phyloP scores from a whole-genome alignment of 2,329 filamentous ascomycete species.

The Scorias spongiosa region DNA sequence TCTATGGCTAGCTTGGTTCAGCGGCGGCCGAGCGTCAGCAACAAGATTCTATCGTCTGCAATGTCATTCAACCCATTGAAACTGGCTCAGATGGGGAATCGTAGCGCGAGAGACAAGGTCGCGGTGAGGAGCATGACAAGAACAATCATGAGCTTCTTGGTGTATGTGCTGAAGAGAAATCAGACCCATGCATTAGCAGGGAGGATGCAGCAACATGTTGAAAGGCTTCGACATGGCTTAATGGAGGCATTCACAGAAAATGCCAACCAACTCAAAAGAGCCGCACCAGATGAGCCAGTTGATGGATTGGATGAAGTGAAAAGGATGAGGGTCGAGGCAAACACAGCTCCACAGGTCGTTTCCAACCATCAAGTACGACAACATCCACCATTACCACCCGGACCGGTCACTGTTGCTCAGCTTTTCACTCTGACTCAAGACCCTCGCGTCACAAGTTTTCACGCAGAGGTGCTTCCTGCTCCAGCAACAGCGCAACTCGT shows the following conservation, averaged over 20 bases:
- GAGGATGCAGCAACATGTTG: conserved; percentile 76
- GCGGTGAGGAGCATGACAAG: conserved; percentile 89
- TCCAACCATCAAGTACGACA: conserved; percentile 26
- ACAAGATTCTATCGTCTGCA: conserved; percentile 71
- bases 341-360: conserved; percentile 20
- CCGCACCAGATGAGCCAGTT: conserved; percentile 52
- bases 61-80: conserved; percentile 86
- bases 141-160: conserved; percentile 68
- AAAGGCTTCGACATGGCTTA: conserved; percentile 64
- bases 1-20: conserved; percentile 71
- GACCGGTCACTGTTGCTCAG: conserved; percentile 64
- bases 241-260: conserved; percentile 67
- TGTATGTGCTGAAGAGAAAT: conserved; percentile 73
- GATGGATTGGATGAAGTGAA: conserved; percentile 66
- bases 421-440: conserved; percentile 76
- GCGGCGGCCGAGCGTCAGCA: conserved; percentile 63
- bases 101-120: conserved; percentile 53
- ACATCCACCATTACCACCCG: conserved; percentile 57
- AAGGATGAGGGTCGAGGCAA: conserved; percentile 50
- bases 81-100: conserved; percentile 35
- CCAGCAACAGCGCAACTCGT: conserved; percentile 67
- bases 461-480: conserved; percentile 63
- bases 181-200: conserved; percentile 58
- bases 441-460: conserved; percentile 58
- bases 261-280: conserved; percentile 52